Conservation (phyloP, 2,329 filamentous ascomycete genomes). For the Eutypella sp. region DNA sequence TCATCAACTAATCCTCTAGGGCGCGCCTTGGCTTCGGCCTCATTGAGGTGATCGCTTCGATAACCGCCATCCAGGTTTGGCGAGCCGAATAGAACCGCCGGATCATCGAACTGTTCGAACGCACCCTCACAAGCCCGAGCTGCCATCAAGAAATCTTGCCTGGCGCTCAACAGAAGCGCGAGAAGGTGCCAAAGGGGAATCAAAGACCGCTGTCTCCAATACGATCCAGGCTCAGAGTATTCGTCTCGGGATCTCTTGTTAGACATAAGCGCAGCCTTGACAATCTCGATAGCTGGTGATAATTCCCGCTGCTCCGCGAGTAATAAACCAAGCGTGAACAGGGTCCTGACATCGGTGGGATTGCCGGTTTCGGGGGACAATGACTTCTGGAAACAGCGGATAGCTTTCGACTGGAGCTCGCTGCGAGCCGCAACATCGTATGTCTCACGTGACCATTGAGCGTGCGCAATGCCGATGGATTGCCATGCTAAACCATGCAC, state of each 20-base stretch:
- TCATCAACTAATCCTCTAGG: conserved; percentile 61
- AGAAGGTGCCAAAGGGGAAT: conserved; percentile 91
- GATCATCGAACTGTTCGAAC: conserved; percentile 81
- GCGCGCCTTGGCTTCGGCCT: conserved; percentile 35
- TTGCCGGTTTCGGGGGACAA: conserved; percentile 62
- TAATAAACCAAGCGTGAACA: conserved; percentile 79
- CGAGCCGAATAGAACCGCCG: conserved; percentile 63
- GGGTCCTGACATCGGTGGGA: conserved; percentile 65
- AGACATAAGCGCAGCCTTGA: conserved; percentile 69
- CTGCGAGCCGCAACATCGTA: conserved; percentile 67
- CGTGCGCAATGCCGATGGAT: conserved; percentile 78
- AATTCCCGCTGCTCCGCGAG: conserved; percentile 83
- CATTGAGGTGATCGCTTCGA: conserved; percentile 64
- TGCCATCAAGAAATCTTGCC: conserved; percentile 78
- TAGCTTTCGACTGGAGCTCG: conserved; percentile 71
- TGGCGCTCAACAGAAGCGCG: conserved; percentile 76
- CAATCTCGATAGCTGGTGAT: conserved; percentile 71
- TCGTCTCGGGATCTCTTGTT: conserved; percentile 44
- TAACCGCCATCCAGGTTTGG: conserved; percentile 44
- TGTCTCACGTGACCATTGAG: conserved; percentile 81
- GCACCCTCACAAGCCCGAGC: conserved; percentile 81
- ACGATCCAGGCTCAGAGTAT: conserved; percentile 40
- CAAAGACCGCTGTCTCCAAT: conserved; percentile 59
- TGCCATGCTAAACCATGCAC: conserved; percentile 71
- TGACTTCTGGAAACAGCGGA: conserved; percentile 69